Percentiles rank a stretch among this genome's conserved stretches.
Evolutionary conservation across 495 filamentous ascomycete species (phyloP).

Genomic region (Annulohypoxylon stygium): DNA sequence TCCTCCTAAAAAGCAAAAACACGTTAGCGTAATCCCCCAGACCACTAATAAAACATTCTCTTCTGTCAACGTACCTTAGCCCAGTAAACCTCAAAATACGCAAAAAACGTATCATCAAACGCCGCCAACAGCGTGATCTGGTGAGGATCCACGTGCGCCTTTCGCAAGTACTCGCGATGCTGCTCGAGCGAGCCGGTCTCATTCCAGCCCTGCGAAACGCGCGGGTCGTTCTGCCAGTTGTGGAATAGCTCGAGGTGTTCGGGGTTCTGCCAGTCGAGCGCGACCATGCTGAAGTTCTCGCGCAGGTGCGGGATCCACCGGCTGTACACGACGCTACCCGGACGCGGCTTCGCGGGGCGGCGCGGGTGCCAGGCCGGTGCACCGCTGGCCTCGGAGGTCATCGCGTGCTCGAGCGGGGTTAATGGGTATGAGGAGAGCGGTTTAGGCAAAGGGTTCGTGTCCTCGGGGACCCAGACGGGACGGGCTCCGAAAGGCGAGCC

Average conservation of each 20-base stretch:
- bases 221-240: conserved; percentile 77
- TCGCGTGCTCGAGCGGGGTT: conserved; percentile 66
- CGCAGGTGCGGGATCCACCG: conserved; percentile 75
- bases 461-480: conserved; percentile 67
- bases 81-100: conserved; percentile 81
- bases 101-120: conserved; percentile 72
- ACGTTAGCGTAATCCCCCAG: conserved; percentile 6
- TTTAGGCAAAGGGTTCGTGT: conserved; percentile 53
- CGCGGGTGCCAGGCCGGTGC: conserved; percentile 67
- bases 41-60: not conserved
- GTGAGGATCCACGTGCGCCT: conserved; percentile 72
- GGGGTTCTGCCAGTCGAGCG: conserved; percentile 66
- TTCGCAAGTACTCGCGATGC: conserved; percentile 71
- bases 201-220: conserved; percentile 77
- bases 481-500: conserved; percentile 73
- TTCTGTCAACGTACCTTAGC: conserved; percentile 64
- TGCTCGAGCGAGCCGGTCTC: conserved; percentile 73
- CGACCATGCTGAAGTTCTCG: conserved; percentile 75
- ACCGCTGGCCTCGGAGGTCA: conserved; percentile 58
- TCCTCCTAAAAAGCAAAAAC: conserved; percentile 65
- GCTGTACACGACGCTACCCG: conserved; percentile 73
- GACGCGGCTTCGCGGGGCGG: conserved; percentile 70
- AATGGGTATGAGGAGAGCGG: conserved; percentile 65
- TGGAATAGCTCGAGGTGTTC: conserved; percentile 73
- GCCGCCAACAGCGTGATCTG: conserved; percentile 71